Conservation (phyloP, 129 eudicot genomes). For the Ambrosia trifida region DNA sequence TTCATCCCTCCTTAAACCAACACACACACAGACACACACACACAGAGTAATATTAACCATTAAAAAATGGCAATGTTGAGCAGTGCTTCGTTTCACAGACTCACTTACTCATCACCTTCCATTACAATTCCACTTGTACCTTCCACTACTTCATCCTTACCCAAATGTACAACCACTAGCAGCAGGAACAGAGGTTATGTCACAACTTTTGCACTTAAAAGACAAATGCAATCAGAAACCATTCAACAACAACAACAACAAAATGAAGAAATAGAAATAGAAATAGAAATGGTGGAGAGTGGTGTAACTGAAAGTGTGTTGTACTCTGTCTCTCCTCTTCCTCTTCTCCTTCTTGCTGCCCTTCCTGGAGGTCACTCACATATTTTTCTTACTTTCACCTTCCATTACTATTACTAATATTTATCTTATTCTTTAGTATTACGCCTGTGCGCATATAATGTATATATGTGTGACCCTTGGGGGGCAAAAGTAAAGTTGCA, state of each 20-base stretch:
- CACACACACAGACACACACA: constrained; percentile 20
- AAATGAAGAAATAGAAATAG: constrained; percentile 25
- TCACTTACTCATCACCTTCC: constrained; percentile 34
- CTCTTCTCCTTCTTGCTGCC: constrained; percentile 66
- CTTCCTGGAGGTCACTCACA: constrained; percentile 69
- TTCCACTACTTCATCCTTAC: constrained; percentile 2
- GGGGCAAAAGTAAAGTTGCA: no score
- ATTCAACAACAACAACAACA: constrained; percentile 4
- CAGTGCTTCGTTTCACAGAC: constrained; percentile 38
- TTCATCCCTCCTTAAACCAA: not conserved
- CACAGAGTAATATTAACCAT: not conserved
- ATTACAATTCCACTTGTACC: constrained; percentile 20
- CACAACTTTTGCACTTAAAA: constrained; percentile 34
- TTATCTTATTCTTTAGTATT: no score
- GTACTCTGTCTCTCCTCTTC: constrained; percentile 71
- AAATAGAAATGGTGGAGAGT: constrained; percentile 19
- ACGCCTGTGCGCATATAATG: no score
- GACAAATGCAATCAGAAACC: constrained; percentile 12
- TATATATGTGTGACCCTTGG: no score
- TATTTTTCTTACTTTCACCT: no score
- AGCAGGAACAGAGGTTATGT: constrained; percentile 10
- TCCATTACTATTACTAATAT: no score
- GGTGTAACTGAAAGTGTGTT: constrained; percentile 41
- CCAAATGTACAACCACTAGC: constrained; percentile 14
- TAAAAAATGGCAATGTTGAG: constrained; percentile 52